Percentiles rank a stretch among this genome's conserved stretches.
Evolutionary conservation across 176 grass and related monocot species (phyloP).

Genomic region (Lolium rigidum): DNA sequence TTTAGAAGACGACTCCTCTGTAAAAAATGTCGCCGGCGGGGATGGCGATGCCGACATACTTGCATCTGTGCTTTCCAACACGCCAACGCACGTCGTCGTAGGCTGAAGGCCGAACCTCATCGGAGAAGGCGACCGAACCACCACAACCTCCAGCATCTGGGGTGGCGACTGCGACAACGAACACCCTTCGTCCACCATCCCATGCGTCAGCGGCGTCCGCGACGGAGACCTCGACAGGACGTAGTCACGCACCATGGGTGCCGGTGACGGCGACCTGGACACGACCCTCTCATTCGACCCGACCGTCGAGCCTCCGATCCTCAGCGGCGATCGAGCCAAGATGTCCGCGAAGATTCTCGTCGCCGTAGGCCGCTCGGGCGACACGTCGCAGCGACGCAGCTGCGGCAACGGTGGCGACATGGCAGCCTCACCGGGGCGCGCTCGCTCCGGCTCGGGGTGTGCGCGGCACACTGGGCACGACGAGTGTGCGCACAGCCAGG

Average conservation of each 20-base stretch:
- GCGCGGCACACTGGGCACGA: slow-evolving; percentile 62
- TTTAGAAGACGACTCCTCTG: slow-evolving; percentile 34
- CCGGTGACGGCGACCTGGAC: slow-evolving; percentile 32
- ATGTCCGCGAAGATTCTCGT: slow-evolving; percentile 46
- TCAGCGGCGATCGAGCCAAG: slow-evolving; percentile 38
- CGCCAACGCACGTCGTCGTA: slow-evolving; percentile 4
- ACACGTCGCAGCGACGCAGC: slow-evolving; percentile 32
- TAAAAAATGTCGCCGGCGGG: neutral
- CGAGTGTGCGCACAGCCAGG: slow-evolving; percentile 49
- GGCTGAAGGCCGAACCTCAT: slow-evolving; percentile 12
- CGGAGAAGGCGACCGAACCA: slow-evolving; percentile 40
- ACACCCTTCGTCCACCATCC: neutral
- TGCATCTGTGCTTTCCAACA: slow-evolving; percentile 15
- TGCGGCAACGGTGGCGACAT: slow-evolving; percentile 37
- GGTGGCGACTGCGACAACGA: neutral
- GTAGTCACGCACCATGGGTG: neutral
- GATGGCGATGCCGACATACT: slow-evolving; percentile 15
- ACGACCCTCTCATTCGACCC: slow-evolving; percentile 3
- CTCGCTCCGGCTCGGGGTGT: slow-evolving; percentile 28
- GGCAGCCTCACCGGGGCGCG: neutral
- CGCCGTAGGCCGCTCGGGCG: slow-evolving; percentile 36
- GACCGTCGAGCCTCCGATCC: slow-evolving; percentile 20
- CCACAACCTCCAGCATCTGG: neutral
- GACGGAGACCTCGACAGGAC: slow-evolving; percentile 34
- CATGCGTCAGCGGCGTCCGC: neutral